Percentiles rank a stretch among this genome's conserved stretches.
These are phyloP conservation scores for Persicaria maculosa DNA, from an alignment of 148 eudicot species.

Conservation along the genomic window DNA sequence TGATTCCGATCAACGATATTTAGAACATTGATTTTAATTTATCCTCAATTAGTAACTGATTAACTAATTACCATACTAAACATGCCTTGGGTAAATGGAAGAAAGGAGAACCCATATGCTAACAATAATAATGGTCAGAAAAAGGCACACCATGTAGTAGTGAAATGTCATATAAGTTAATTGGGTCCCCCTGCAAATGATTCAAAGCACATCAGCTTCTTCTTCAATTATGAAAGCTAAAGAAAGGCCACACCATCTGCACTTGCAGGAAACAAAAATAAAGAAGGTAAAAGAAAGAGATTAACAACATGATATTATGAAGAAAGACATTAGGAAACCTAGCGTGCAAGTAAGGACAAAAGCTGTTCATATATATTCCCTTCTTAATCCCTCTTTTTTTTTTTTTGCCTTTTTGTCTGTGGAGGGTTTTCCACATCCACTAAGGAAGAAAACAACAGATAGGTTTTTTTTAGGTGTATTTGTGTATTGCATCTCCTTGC, in stretches of 20 bases:
- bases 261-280: not conserved
- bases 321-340: constrained; percentile 6
- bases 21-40: too few relatives aligned
- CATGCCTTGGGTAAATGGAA: too few relatives aligned
- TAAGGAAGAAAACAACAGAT: not conserved
- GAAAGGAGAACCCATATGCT: not conserved
- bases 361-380: constrained; percentile 10
- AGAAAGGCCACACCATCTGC: not conserved
- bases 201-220: constrained; percentile 3
- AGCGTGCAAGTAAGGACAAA: constrained; percentile 13
- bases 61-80: too few relatives aligned
- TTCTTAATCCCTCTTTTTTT: not conserved
- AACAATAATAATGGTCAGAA: not conserved
- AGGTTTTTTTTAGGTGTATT: not conserved
- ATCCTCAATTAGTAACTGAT: too few relatives aligned
- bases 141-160: not conserved
- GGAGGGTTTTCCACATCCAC: constrained; percentile 5
- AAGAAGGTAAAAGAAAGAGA: constrained; percentile 5
- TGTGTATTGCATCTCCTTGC: not conserved
- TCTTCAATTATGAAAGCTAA: not conserved
- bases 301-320: not conserved
- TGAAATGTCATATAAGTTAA: not conserved
- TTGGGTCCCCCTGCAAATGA: constrained; percentile 10
- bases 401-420: constrained; percentile 10
- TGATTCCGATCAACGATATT: too few relatives aligned